Conservation (phyloP, 352 stramenopile species). For the Globisporangium uncinulatum region DNA sequence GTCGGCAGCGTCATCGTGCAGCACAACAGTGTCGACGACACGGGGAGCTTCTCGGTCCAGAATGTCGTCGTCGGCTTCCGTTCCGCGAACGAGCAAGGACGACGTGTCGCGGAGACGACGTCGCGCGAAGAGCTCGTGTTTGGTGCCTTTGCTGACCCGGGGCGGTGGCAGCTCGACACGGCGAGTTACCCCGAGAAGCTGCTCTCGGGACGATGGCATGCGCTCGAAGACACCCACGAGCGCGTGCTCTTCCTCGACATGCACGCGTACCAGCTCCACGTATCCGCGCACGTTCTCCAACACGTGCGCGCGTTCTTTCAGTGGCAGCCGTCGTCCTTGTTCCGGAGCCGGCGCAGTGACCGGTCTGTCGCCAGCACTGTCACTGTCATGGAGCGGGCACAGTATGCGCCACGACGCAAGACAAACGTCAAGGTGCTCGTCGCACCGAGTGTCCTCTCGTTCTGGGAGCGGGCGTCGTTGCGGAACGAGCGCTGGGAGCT, state of each 20-base stretch:
- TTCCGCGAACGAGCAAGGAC: conserved; percentile 1
- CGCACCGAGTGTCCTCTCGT: conserved; percentile 52
- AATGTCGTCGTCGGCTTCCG: conserved; percentile 55
- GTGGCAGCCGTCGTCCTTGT: not conserved
- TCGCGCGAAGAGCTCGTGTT: conserved; percentile 60
- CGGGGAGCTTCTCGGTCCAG: conserved; percentile 46
- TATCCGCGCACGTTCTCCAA: conserved; percentile 49
- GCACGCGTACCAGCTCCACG: conserved; percentile 61
- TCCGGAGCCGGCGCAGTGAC: not conserved
- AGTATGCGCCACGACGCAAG: conserved; percentile 13
- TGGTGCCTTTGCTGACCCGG: conserved; percentile 56
- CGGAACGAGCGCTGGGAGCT: conserved; percentile 5
- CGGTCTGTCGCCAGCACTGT: not conserved
- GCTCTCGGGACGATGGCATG: conserved; percentile 51
- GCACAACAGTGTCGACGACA: conserved; percentile 18
- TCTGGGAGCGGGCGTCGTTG: conserved; percentile 28
- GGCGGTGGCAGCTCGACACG: conserved; percentile 59
- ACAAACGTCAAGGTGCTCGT: conserved; percentile 60
- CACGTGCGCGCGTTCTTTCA: conserved; percentile 22
- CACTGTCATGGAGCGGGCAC: not conserved
- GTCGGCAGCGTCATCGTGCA: conserved; percentile 35
- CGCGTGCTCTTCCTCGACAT: conserved; percentile 60
- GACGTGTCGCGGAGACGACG: not conserved
- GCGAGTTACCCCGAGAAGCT: conserved; percentile 73
- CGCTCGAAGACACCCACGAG: conserved; percentile 19